Evolutionary conservation across 495 filamentous ascomycete genomes (phyloP).

Genomic region (Annulohypoxylon moriforme): DNA sequence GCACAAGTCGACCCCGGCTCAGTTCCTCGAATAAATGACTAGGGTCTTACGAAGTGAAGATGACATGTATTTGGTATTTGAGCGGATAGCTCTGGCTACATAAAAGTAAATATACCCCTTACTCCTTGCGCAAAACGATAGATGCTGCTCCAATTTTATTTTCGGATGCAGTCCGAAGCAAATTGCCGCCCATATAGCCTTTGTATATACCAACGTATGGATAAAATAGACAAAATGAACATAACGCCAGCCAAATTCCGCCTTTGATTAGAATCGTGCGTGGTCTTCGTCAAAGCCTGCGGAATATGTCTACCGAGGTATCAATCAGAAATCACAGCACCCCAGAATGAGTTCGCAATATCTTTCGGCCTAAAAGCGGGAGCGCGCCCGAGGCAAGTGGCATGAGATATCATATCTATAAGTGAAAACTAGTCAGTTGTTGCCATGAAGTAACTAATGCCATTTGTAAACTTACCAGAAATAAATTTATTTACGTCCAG

Average conservation of each 20-base stretch:
- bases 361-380: conserved; percentile 70
- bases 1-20: neutral
- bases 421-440: neutral
- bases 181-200: neutral
- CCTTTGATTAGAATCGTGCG: neutral
- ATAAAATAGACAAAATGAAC: neutral
- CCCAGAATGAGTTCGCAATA: conserved; percentile 68
- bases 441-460: neutral
- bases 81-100: conserved; percentile 5
- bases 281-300: too few species aligned
- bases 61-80: neutral
- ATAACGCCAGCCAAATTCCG: neutral
- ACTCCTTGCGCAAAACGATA: neutral
- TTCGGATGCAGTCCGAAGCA: neutral
- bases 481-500: conserved; percentile 47
- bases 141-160: conserved; percentile 1
- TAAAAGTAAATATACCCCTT: conserved; percentile 3
- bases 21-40: neutral
- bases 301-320: too few species aligned
- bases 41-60: neutral
- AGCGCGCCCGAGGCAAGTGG: conserved; percentile 69
- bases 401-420: conserved; percentile 59
- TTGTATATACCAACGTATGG: neutral
- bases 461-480: conserved; percentile 15
- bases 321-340: conserved; percentile 39